These are phyloP conservation scores for Dalbergia cultrata DNA, from an alignment of 306 rosid genomes.

Conservation along the genomic window DNA sequence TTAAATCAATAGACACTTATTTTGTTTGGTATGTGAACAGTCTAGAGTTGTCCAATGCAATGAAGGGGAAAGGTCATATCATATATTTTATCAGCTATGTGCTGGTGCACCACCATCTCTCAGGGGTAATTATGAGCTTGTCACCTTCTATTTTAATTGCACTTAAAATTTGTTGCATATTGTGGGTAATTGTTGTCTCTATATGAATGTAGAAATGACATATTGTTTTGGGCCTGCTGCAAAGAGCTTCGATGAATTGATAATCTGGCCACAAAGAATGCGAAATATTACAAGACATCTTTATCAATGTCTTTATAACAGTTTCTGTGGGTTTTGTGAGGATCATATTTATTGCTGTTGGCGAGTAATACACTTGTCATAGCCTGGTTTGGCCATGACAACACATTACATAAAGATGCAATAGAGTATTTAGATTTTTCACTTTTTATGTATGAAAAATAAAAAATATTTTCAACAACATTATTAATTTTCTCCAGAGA, in stretches of 20 bases:
- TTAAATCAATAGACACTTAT: conserved; percentile 36
- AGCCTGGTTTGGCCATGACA: too few species aligned
- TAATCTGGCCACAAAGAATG: background rate
- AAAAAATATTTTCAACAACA: too few species aligned
- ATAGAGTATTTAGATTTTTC: too few species aligned
- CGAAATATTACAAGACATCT: background rate
- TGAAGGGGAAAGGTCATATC: too few species aligned
- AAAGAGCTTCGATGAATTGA: background rate
- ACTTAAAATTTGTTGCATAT: too few species aligned
- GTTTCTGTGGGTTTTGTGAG: too few species aligned
- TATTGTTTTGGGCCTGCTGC: background rate
- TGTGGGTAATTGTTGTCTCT: background rate
- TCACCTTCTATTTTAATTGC: too few species aligned
- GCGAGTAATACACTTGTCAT: too few species aligned
- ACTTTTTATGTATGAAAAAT: too few species aligned
- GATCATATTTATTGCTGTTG: background rate
- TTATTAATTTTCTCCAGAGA: too few species aligned
- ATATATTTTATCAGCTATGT: conserved; percentile 90
- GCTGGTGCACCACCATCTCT: conserved; percentile 86
- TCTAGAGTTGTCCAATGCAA: too few species aligned
- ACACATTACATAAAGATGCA: too few species aligned
- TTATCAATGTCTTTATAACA: background rate
- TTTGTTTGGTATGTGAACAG: conserved; percentile 1
- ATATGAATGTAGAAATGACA: conserved; percentile 11
- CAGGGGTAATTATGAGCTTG: conserved; percentile 55